Evolutionary conservation across 2,329 filamentous ascomycete species (phyloP).

Genomic region (Aspergillus sp.): DNA sequence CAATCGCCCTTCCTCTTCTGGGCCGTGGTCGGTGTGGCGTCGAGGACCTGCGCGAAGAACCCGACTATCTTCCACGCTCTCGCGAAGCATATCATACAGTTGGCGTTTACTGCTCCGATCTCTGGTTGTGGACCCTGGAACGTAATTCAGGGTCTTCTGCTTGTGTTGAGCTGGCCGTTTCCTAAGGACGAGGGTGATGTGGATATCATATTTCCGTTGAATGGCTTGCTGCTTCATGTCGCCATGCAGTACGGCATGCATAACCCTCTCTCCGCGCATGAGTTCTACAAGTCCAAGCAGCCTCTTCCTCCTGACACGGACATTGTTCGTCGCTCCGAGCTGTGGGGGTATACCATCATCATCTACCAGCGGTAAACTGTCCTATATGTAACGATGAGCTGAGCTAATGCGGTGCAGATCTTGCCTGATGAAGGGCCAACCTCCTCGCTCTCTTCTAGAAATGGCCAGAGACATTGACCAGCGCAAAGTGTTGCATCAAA

Average conservation of each 20-base stretch:
- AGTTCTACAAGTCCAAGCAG: conserved; percentile 43
- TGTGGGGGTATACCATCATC: conserved; percentile 48
- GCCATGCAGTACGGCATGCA: conserved; percentile 51
- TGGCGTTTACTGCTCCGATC: conserved; percentile 41
- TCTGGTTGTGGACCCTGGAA: conserved; percentile 37
- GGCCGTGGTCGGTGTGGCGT: conserved; percentile 58
- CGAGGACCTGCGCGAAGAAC: conserved; percentile 43
- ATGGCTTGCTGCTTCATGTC: conserved; percentile 45
- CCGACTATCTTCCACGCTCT: conserved; percentile 44
- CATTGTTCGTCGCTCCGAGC: conserved; percentile 41
- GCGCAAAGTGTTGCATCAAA: conserved; percentile 38
- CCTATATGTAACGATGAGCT: too few species aligned
- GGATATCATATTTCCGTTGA: conserved; percentile 43
- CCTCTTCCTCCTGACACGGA: conserved; percentile 39
- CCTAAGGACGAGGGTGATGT: conserved; percentile 38
- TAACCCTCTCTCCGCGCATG: conserved; percentile 48
- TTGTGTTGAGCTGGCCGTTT: conserved; percentile 48
- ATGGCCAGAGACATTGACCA: conserved; percentile 43
- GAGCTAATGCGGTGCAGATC: conserved; percentile 30
- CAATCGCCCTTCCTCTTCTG: conserved; percentile 85
- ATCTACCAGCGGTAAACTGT: conserved; percentile 43
- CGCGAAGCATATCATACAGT: conserved; percentile 38
- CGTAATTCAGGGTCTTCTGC: conserved; percentile 43
- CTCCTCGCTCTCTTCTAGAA: conserved; percentile 38
- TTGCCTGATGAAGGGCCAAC: conserved; percentile 44